A percentile compares a stretch with the other conserved stretches of the same genome.
phyloP scores from a whole-genome alignment of 78 protist species.

The Guillardia theta region DNA sequence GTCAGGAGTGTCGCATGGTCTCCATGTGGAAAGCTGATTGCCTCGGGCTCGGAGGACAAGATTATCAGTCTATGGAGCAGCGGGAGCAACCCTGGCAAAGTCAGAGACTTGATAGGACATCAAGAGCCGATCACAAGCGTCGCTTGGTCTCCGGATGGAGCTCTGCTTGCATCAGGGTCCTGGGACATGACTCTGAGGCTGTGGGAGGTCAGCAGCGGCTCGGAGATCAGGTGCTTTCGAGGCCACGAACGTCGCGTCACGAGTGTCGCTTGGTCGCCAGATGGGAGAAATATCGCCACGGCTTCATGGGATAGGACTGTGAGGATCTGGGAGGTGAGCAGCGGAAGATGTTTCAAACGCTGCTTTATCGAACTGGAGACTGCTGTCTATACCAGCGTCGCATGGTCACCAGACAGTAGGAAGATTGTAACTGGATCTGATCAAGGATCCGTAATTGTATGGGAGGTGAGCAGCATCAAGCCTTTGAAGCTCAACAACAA shows the following conservation, averaged over 20 bases:
- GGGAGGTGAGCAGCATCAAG: too few species aligned
- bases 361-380: too few species aligned
- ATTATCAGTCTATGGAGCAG: not conserved
- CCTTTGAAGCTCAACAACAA: too few species aligned
- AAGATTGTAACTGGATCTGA: too few species aligned
- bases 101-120: too few species aligned
- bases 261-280: not conserved
- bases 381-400: too few species aligned
- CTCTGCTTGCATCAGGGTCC: not conserved
- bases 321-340: not conserved
- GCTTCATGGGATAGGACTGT: not conserved
- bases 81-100: too few species aligned
- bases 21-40: not conserved
- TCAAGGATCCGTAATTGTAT: too few species aligned
- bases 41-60: not conserved
- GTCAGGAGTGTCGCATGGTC: not conserved
- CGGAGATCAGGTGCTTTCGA: too few species aligned
- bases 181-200: not conserved
- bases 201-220: not conserved
- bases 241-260: not conserved
- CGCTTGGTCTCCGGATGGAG: not conserved
- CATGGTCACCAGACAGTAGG: too few species aligned
- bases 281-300: not conserved
- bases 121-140: not conserved
- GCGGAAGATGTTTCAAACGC: too few species aligned